Conservation (phyloP, 495 filamentous ascomycete species). For the Annulohypoxylon moriforme region DNA sequence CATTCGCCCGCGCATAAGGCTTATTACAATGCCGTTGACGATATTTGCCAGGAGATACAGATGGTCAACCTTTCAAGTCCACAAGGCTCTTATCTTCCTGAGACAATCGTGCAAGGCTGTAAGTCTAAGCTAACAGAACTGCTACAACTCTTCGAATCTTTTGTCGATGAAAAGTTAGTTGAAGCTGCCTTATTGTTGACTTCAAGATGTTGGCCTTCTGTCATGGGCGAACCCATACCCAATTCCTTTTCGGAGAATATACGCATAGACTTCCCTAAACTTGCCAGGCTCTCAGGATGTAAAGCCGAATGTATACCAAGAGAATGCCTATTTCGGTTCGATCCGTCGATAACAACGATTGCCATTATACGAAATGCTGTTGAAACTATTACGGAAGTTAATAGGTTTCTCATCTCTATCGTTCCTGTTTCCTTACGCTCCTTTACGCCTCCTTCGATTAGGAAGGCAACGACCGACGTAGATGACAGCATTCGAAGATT, state of each 20-base stretch:
- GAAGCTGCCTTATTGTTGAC: neutral
- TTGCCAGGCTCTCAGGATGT: no score
- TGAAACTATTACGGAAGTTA: no score
- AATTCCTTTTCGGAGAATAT: neutral
- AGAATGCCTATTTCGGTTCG: no score
- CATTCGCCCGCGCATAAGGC: neutral
- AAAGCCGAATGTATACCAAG: no score
- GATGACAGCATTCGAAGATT: neutral
- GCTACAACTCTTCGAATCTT: neutral
- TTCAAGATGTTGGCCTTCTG: no score
- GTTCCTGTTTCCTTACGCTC: neutral
- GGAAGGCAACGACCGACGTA: neutral
- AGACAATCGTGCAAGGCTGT: neutral
- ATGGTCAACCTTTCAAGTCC: neutral
- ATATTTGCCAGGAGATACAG: neutral
- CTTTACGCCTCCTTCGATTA: neutral
- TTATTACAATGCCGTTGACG: neutral
- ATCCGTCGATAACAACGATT: no score
- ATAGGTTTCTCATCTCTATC: neutral
- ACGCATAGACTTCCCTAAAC: neutral
- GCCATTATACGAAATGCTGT: no score
- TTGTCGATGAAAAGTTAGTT: neutral
- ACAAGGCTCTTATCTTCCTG: neutral
- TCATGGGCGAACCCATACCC: neutral
- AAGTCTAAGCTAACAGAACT: neutral